Conservation (phyloP, 441 rosid species). For the Erodium chrysanthum region DNA sequence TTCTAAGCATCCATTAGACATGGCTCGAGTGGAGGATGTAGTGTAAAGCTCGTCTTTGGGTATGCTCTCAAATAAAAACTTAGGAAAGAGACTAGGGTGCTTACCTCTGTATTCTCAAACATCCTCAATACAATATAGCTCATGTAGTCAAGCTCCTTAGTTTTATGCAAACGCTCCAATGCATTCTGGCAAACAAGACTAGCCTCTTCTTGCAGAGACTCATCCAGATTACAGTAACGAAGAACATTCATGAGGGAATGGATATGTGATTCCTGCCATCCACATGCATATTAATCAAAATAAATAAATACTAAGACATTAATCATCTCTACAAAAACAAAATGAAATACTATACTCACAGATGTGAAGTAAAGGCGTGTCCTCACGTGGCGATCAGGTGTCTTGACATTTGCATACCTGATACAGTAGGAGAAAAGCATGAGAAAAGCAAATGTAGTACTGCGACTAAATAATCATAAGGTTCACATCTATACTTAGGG, state of each 20-base stretch:
- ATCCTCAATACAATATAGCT: slow-evolving; percentile 91
- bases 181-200: slow-evolving; percentile 74
- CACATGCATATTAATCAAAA: slow-evolving; percentile 28
- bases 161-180: slow-evolving; percentile 76
- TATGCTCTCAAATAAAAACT: not conserved
- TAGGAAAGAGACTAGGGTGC: slow-evolving; percentile 11
- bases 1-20: not conserved
- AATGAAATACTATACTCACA: slow-evolving; percentile 37
- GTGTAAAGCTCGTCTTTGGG: not conserved
- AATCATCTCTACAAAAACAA: no score
- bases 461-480: slow-evolving; percentile 7
- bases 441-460: slow-evolving; percentile 12
- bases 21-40: not conserved
- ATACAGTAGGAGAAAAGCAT: slow-evolving; percentile 13
- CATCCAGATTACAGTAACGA: slow-evolving; percentile 94
- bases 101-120: slow-evolving; percentile 87
- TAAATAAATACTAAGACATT: not conserved
- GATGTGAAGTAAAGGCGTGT: slow-evolving; percentile 99
- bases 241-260: slow-evolving; percentile 98
- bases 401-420: slow-evolving; percentile 95
- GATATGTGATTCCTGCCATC: slow-evolving; percentile 56
- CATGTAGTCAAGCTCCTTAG: slow-evolving; percentile 99
- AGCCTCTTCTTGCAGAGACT: slow-evolving; percentile 90
- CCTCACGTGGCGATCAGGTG: slow-evolving; percentile 98
- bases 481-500: slow-evolving; percentile 50